phyloP scores from a whole-genome alignment of 495 filamentous ascomycete genomes.

The Xylaria palmicola region DNA sequence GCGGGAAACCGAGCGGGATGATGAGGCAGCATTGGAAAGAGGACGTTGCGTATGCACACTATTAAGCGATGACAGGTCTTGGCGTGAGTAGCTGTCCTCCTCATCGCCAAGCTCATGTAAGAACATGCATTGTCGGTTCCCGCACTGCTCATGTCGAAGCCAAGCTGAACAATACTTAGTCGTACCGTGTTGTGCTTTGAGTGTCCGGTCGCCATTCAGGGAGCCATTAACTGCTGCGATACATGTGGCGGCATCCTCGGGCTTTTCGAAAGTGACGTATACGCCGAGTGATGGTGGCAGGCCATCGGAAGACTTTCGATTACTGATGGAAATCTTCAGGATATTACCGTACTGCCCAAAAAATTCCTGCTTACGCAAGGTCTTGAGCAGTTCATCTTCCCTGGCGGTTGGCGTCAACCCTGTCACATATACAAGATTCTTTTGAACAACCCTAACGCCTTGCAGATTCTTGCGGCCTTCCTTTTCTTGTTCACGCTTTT shows the following conservation, averaged over 20 bases:
- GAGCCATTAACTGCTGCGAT: conserved; percentile 92
- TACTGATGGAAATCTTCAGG: conserved; percentile 97
- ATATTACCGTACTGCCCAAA: conserved; percentile 99
- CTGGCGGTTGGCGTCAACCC: conserved; percentile 86
- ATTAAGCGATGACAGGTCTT: conserved; percentile 96
- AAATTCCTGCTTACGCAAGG: conserved; percentile 82
- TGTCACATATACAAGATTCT: conserved; percentile 98
- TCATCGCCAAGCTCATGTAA: conserved; percentile 96
- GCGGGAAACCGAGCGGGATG: conserved; percentile 50
- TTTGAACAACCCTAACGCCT: conserved; percentile 92
- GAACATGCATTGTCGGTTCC: conserved; percentile 95
- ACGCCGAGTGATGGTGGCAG: conserved; percentile 82
- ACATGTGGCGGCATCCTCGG: conserved; percentile 82
- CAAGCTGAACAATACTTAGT: conserved; percentile 99
- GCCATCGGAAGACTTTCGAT: conserved; percentile 73
- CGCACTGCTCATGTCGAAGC: conserved; percentile 87
- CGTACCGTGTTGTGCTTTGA: conserved; percentile 93
- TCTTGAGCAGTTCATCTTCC: conserved; percentile 86
- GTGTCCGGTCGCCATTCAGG: conserved; percentile 78
- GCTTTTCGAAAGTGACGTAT: conserved; percentile 91
- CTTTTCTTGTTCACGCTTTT: conserved; percentile 93
- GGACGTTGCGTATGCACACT: conserved; percentile 76
- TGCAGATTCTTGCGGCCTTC: conserved; percentile 92
- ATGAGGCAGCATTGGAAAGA: conserved; percentile 38
- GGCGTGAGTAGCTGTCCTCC: conserved; percentile 91